These are phyloP conservation scores for Strobilomyces echinocephalus DNA, from an alignment of 768 basidiomycete genomes.

Conservation along the genomic window DNA sequence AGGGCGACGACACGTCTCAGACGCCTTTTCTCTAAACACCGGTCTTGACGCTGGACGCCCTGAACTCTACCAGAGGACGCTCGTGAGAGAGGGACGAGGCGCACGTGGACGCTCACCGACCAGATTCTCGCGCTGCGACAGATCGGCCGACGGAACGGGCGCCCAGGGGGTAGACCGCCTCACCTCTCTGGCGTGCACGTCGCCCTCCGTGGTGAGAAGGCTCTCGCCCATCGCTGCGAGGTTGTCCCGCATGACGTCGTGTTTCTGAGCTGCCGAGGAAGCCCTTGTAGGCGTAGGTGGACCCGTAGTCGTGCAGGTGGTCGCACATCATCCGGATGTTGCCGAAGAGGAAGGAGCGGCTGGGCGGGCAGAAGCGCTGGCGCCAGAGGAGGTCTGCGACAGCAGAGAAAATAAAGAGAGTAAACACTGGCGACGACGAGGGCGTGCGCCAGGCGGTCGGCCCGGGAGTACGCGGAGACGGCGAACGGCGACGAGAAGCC, in stretches of 20 bases:
- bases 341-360: slow-evolving; percentile 48
- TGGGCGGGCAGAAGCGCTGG: slow-evolving; percentile 46
- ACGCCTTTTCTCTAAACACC: slow-evolving; percentile 56
- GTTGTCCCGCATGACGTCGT: slow-evolving; percentile 49
- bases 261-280: slow-evolving; percentile 62
- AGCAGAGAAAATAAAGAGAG: no score
- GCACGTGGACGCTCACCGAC: slow-evolving; percentile 34
- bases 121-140: slow-evolving; percentile 42
- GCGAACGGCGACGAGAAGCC: neutral
- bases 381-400: slow-evolving; percentile 40
- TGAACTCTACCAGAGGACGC: slow-evolving; percentile 46
- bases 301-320: slow-evolving; percentile 44
- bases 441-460: no score
- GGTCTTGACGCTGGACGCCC: slow-evolving; percentile 48
- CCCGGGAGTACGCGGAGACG: neutral
- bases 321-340: slow-evolving; percentile 52
- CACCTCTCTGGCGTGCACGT: slow-evolving; percentile 52
- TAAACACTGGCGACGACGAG: no score
- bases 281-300: slow-evolving; percentile 49
- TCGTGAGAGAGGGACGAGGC: neutral
- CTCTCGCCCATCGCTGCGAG: slow-evolving; percentile 51
- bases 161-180: neutral
- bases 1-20: slow-evolving; percentile 35
- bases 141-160: neutral
- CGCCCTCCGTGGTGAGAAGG: slow-evolving; percentile 50